These are phyloP conservation scores for Scopulariopsis brevicaulis DNA, from an alignment of 2,329 filamentous ascomycete genomes.

Conservation along the genomic window DNA sequence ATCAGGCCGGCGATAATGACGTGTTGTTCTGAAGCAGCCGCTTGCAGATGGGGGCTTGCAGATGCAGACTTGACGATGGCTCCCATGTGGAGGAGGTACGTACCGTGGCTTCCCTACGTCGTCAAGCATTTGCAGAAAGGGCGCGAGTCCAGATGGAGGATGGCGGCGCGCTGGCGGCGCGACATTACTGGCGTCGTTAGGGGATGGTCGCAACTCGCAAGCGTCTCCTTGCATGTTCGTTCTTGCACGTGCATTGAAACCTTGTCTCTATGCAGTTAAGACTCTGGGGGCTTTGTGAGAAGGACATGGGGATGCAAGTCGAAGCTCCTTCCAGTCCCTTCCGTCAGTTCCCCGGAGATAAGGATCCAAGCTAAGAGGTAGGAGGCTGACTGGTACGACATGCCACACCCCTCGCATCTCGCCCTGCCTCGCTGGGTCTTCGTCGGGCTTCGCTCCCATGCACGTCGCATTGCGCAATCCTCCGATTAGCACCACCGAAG, in stretches of 20 bases:
- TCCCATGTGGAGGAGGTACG: background rate
- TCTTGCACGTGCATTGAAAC: background rate
- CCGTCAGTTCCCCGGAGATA: no score
- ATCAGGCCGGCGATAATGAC: no score
- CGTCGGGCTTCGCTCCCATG: background rate
- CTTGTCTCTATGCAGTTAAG: background rate
- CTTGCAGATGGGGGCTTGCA: no score
- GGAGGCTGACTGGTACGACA: background rate
- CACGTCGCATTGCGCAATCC: background rate
- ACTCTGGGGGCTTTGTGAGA: background rate
- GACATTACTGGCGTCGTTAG: background rate
- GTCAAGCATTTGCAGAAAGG: background rate
- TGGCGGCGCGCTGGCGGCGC: background rate
- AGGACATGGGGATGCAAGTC: no score
- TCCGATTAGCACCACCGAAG: background rate
- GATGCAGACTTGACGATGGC: no score
- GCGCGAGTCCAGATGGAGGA: background rate
- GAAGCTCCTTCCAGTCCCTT: no score
- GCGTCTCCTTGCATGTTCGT: background rate
- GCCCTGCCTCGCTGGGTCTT: background rate
- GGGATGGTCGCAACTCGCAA: background rate
- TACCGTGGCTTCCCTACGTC: background rate
- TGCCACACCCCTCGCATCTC: background rate
- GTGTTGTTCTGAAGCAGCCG: no score
- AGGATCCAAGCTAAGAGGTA: no score